phyloP scores from a whole-genome alignment of 257 asterid species.

The Jaltomata sinuosa region DNA sequence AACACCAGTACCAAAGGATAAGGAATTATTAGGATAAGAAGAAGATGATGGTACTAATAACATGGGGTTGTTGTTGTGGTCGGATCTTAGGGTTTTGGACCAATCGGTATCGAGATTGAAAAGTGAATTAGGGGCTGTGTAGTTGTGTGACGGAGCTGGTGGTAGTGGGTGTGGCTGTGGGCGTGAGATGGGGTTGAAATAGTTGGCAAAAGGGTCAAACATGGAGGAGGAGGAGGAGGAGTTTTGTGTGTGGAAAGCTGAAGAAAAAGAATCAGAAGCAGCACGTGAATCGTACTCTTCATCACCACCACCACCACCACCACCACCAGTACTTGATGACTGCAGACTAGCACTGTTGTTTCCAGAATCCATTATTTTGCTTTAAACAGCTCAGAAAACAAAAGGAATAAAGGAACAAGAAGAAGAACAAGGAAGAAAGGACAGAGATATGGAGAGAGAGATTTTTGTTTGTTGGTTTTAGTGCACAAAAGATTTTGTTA shows the following conservation, averaged over 20 bases:
- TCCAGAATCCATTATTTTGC: conserved; percentile 46
- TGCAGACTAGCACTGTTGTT: conserved; percentile 62
- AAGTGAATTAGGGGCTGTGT: not conserved
- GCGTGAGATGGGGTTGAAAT: conserved; percentile 13
- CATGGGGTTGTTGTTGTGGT: conserved; percentile 10
- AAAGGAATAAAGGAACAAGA: not conserved
- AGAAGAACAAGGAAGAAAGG: not conserved
- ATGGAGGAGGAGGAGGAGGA: not conserved
- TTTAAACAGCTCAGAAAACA: conserved; percentile 10
- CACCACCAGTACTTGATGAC: conserved; percentile 37
- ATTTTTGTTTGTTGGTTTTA: not conserved
- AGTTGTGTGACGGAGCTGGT: not conserved
- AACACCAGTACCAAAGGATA: not conserved
- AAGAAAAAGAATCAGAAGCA: conserved; percentile 7
- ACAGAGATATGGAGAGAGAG: not conserved
- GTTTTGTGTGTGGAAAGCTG: conserved; percentile 7
- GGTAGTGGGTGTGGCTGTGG: not conserved
- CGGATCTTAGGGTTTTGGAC: conserved; percentile 32
- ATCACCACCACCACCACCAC: conserved; percentile 28
- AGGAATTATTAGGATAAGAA: not conserved
- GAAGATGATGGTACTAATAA: conserved; percentile 7
- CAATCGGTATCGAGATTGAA: conserved; percentile 25
- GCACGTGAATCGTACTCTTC: conserved; percentile 70
- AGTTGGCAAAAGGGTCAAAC: conserved; percentile 46
- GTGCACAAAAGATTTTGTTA: not conserved